Conservation (phyloP, 306 rosid genomes). For the Sindora glabra region DNA sequence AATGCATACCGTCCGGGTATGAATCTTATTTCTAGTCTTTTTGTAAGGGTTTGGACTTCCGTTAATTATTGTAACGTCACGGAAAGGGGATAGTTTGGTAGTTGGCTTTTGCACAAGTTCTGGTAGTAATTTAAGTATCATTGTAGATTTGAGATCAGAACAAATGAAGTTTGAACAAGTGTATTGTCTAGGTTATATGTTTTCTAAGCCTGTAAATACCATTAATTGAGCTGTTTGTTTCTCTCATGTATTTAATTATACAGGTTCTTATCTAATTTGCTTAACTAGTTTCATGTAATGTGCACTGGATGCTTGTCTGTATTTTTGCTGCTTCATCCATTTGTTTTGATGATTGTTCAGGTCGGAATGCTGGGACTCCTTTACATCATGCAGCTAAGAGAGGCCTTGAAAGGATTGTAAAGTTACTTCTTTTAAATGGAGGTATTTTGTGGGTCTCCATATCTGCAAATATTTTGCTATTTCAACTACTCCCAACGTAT, state of each 20-base stretch:
- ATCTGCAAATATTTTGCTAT: neutral
- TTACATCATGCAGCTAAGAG: constrained; percentile 95
- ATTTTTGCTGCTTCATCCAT: neutral
- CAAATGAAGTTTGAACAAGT: neutral
- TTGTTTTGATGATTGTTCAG: constrained; percentile 24
- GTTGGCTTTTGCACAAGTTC: neutral
- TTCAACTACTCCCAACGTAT: neutral
- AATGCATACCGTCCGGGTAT: constrained; percentile 88
- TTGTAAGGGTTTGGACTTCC: neutral
- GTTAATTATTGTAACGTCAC: neutral
- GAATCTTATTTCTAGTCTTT: neutral
- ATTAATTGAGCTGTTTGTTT: constrained; percentile 10
- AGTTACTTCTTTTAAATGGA: constrained; percentile 73
- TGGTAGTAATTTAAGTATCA: neutral
- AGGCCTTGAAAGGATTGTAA: constrained; percentile 66
- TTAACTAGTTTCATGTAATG: neutral
- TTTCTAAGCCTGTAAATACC: constrained; percentile 2
- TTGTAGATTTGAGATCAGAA: neutral
- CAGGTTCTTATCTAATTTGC: neutral
- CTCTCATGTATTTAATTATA: neutral
- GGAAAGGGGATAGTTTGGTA: neutral
- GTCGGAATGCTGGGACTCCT: constrained; percentile 87
- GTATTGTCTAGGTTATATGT: neutral
- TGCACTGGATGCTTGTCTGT: constrained; percentile 4
- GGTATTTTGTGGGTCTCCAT: constrained; percentile 35